Evolutionary conservation across 2,329 filamentous ascomycete genomes (phyloP).

Genomic region (Pseudodiploospora longispora): DNA sequence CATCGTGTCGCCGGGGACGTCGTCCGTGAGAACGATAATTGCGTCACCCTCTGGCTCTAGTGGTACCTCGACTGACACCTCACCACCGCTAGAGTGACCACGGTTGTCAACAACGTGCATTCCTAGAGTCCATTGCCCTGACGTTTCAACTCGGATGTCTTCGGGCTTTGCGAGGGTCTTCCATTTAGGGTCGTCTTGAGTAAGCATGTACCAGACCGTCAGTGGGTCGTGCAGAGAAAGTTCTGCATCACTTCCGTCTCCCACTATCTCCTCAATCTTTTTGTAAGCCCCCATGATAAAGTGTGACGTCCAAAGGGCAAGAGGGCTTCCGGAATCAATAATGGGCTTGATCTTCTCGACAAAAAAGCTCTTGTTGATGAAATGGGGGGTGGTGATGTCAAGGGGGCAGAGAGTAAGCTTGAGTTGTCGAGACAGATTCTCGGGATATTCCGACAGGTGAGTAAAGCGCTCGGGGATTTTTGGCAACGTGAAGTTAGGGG

Average conservation of each 20-base stretch:
- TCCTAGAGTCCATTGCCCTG: constrained; percentile 89
- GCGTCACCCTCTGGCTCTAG: constrained; percentile 33
- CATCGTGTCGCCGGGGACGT: constrained; percentile 61
- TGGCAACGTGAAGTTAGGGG: constrained; percentile 74
- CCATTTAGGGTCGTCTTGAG: constrained; percentile 50
- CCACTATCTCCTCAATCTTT: constrained; percentile 57
- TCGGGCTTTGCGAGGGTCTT: constrained; percentile 51
- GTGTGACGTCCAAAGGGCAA: constrained; percentile 64
- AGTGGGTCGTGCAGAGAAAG: constrained; percentile 70
- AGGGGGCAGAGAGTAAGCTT: constrained; percentile 66
- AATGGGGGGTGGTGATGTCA: constrained; percentile 67
- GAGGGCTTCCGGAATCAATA: constrained; percentile 56
- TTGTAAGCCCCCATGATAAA: constrained; percentile 65
- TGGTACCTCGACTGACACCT: constrained; percentile 31
- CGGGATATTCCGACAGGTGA: constrained; percentile 54
- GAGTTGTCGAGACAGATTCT: constrained; percentile 52
- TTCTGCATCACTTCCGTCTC: constrained; percentile 48
- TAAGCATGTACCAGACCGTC: constrained; percentile 71
- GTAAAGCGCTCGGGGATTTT: constrained; percentile 45
- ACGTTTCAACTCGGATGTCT: constrained; percentile 83
- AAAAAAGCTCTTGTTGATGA: constrained; percentile 55
- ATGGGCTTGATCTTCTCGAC: constrained; percentile 44
- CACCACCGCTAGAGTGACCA: constrained; percentile 43
- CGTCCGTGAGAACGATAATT: constrained; percentile 32
- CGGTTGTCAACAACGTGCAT: constrained; percentile 82